Conservation (phyloP, 306 rosid species). For the Sophora flavescens region DNA sequence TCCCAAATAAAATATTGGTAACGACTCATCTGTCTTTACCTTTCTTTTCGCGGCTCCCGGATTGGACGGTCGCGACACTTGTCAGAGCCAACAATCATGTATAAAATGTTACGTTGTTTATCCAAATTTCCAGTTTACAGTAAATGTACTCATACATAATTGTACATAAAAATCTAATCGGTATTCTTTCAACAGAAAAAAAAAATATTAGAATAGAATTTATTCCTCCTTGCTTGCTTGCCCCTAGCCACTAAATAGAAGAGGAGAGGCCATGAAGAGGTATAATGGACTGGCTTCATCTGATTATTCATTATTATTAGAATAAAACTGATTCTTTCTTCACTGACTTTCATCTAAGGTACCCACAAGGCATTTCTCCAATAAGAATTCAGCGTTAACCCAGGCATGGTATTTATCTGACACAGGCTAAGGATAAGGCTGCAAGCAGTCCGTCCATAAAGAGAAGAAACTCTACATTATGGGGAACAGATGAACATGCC, state of each 20-base stretch:
- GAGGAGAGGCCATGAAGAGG: conserved; percentile 39
- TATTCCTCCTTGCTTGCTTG: conserved; percentile 39
- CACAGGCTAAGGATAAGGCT: conserved; percentile 55
- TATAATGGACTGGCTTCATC: conserved; percentile 23
- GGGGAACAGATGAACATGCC: conserved; percentile 19
- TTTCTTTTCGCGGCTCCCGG: too few relatives aligned
- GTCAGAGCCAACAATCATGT: conserved; percentile 31
- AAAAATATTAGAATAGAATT: conserved; percentile 17
- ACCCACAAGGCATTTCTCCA: conserved; percentile 92
- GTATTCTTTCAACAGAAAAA: conserved; percentile 31
- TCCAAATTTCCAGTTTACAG: conserved; percentile 32
- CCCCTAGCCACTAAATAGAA: conserved; percentile 28
- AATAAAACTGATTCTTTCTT: conserved; percentile 36
- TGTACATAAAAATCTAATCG: conserved; percentile 18
- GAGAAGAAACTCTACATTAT: conserved; percentile 17
- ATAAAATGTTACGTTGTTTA: conserved; percentile 34
- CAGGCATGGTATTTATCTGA: conserved; percentile 96
- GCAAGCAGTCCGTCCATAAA: conserved; percentile 13
- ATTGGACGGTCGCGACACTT: too few relatives aligned
- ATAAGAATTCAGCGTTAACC: conserved; percentile 86
- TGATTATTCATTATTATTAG: conserved; percentile 30
- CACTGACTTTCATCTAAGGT: conserved; percentile 63
- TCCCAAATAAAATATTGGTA: too few relatives aligned
- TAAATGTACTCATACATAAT: conserved; percentile 29
- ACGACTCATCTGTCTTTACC: too few relatives aligned